Evolutionary conservation across 2,329 filamentous ascomycete species (phyloP).

Genomic region (Verticillium nubilum): DNA sequence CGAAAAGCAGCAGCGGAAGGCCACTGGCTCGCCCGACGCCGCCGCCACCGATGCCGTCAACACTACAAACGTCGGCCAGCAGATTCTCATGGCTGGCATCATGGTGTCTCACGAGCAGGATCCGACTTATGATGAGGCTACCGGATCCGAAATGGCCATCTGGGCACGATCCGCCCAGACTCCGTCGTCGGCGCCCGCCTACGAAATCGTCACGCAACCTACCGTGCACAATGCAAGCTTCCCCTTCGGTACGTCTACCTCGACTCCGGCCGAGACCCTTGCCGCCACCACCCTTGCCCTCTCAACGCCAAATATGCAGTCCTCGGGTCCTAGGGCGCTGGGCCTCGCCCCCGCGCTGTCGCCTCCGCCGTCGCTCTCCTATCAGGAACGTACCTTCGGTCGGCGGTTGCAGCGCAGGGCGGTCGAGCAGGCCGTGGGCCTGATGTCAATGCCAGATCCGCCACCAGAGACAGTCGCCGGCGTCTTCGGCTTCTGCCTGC

Average conservation of each 20-base stretch:
- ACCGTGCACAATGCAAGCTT: slow-evolving; percentile 51
- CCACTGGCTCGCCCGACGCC: slow-evolving; percentile 10
- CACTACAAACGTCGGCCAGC: neutral
- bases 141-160: neutral
- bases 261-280: slow-evolving; percentile 5
- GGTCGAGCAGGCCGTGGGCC: slow-evolving; percentile 54
- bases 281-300: slow-evolving; percentile 3
- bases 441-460: slow-evolving; percentile 47
- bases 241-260: slow-evolving; percentile 29
- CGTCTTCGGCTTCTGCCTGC: slow-evolving; percentile 65
- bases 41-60: neutral
- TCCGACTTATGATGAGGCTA: neutral
- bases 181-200: slow-evolving; percentile 18
- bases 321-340: slow-evolving; percentile 1
- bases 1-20: slow-evolving; percentile 3
- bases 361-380: slow-evolving; percentile 50
- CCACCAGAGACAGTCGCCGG: slow-evolving; percentile 42
- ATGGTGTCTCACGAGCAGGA: slow-evolving; percentile 17
- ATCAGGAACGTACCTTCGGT: slow-evolving; percentile 62
- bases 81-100: slow-evolving; percentile 19
- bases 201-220: slow-evolving; percentile 46
- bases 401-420: slow-evolving; percentile 63
- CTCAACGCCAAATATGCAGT: slow-evolving; percentile 10
- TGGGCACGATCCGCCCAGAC: neutral
- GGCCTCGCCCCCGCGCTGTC: slow-evolving; percentile 30